Evolutionary conservation across 495 filamentous ascomycete genomes (phyloP).

Genomic region (Achaetomiella virescens): DNA sequence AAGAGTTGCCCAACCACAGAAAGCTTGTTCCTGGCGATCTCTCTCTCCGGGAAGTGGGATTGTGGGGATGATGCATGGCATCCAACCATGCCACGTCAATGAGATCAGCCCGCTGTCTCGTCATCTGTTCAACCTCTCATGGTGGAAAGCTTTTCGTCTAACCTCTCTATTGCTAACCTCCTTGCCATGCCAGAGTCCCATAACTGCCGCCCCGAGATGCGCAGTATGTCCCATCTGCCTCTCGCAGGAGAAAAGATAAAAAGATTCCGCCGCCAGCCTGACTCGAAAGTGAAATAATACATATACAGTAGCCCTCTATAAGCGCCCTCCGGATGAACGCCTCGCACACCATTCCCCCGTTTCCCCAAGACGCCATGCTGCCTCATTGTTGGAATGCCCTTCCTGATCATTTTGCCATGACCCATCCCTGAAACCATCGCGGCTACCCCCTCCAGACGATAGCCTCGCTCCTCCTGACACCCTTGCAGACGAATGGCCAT

Average conservation of each 20-base stretch:
- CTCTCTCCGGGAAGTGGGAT: neutral
- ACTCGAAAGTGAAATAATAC: slow-evolving; percentile 13
- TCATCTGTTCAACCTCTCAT: neutral
- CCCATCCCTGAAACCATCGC: neutral
- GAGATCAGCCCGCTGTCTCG: neutral
- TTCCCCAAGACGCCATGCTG: slow-evolving; percentile 2
- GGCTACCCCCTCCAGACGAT: neutral
- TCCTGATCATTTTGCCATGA: neutral
- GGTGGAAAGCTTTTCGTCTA: slow-evolving; percentile 4
- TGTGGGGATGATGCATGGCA: too few relatives aligned
- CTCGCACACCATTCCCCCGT: neutral
- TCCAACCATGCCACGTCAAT: neutral
- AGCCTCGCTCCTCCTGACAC: neutral
- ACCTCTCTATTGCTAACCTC: neutral
- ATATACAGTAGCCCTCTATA: slow-evolving; percentile 18
- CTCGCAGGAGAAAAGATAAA: slow-evolving; percentile 1
- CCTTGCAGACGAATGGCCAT: neutral
- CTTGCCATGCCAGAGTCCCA: neutral
- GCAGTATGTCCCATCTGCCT: neutral
- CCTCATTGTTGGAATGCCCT: neutral
- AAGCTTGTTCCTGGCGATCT: slow-evolving; percentile 10
- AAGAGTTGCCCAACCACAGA: neutral
- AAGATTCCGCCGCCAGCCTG: slow-evolving; percentile 1
- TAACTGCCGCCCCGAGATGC: neutral
- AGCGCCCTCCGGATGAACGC: neutral